Base-by-base conservation (phyloP, 768 basidiomycete species). In the Leccinum truebloodii region DNA sequence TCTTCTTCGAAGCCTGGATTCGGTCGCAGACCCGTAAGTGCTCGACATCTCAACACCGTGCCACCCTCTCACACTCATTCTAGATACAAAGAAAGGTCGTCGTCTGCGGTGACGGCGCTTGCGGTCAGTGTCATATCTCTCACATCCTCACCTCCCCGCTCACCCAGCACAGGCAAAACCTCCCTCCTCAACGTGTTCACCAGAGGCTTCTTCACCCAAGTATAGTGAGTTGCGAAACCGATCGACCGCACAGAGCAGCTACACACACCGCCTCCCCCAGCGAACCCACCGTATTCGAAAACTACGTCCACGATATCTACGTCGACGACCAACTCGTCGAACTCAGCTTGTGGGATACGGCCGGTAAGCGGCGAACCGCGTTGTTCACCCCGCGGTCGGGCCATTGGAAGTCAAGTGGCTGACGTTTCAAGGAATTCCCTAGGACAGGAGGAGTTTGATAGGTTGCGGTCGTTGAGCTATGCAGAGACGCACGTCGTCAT, bases 361-460 rank as follows among this genome's bases (percentile, higher is more conserved):
- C 96, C 50, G 95, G 96, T 94, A 66, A 60, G 71, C 57, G 35
- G 35, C 60, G n/a, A n/a, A 44, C 20, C 30, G 59, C n/a, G 24
- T 26, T 41, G 30, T 18, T 7, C 30, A 2, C 4, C 57, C 12
- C 18, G 41, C 2, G 41, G 41, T 44, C 41, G 41, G 41, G n/a
- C 41, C 9, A 35, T 44, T 41, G 39, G 18, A 4, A n/a, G 34
- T 8, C 41, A 18, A 44, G 44, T 46, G 44, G 44, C 63, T 73
- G 69, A 74, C 71, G 69, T 56, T 63, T 66, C 65, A 79, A 73
- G 76, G 51, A 50, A 60, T 54, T 57, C 53, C 66, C 55, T 76
- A 94, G 94, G 94, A 48, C 94, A 96, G 75, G 94, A 96, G 78
- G 94, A 96, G 69, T 98, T 98, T 70, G 96, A 96, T 71, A 81